phyloP scores from a whole-genome alignment of 345 rosid species.

The Eucalyptus tenuipes region DNA sequence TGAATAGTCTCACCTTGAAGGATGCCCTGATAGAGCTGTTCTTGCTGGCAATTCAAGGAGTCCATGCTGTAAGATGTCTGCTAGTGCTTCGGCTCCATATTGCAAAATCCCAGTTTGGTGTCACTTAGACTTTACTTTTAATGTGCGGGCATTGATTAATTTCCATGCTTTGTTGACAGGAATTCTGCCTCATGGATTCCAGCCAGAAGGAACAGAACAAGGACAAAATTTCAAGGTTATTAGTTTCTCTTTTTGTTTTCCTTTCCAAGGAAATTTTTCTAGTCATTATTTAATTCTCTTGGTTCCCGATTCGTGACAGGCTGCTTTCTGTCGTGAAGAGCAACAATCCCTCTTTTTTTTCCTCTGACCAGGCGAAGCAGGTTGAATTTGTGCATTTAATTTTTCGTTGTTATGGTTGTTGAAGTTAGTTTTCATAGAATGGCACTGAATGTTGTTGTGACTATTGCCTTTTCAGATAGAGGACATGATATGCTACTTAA shows the following conservation, averaged over 20 bases:
- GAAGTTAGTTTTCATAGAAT: neutral
- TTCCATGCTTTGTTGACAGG: conserved; percentile 33
- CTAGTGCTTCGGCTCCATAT: neutral
- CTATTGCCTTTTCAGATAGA: conserved; percentile 44
- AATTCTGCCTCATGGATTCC: conserved; percentile 37
- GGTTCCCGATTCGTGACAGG: conserved; percentile 24
- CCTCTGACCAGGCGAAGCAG: conserved; percentile 49
- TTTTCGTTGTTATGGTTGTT: neutral
- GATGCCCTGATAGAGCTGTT: conserved; percentile 35
- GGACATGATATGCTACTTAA: conserved; percentile 21
- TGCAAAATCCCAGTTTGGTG: neutral
- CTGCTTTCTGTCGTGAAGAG: conserved; percentile 38
- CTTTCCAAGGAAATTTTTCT: neutral
- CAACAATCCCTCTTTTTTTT: conserved; percentile 34
- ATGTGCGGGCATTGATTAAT: neutral
- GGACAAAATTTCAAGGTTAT: conserved; percentile 50
- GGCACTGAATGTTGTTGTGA: neutral
- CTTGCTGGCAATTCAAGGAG: conserved; percentile 39
- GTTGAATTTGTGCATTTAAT: conserved; percentile 14
- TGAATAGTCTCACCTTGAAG: conserved; percentile 17
- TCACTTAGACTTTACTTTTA: neutral
- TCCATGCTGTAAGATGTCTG: conserved; percentile 42
- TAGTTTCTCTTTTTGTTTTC: neutral
- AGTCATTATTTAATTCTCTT: neutral
- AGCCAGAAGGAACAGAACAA: conserved; percentile 39